Conservation (phyloP, 202 grass and related monocot species). For the Tripidium arundinaceum region DNA sequence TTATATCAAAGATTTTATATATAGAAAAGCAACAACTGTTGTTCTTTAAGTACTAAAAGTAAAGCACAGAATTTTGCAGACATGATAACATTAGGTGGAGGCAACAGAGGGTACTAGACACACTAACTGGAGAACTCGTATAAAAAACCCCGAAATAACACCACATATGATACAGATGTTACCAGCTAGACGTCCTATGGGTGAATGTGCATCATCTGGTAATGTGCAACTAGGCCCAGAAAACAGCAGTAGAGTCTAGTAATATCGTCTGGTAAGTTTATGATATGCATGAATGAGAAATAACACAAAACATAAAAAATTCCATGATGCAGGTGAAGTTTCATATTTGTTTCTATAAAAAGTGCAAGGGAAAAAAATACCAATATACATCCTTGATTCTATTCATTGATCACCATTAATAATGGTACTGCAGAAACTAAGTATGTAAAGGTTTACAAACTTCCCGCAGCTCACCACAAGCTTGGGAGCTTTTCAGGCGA, state of each 20-base stretch:
- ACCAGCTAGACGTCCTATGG: not conserved
- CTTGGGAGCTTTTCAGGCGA: too few species aligned
- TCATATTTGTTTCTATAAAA: not conserved
- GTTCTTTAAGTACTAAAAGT: slow-evolving; percentile 13
- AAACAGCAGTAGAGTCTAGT: not conserved
- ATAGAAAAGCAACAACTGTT: not conserved
- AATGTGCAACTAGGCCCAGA: not conserved
- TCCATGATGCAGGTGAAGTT: not conserved
- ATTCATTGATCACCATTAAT: not conserved
- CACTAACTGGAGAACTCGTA: not conserved
- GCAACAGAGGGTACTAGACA: not conserved
- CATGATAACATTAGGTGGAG: not conserved
- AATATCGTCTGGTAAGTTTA: not conserved
- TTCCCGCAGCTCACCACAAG: too few species aligned
- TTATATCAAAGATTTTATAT: not conserved
- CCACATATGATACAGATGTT: slow-evolving; percentile 11
- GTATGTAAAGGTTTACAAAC: not conserved
- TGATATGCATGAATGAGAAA: not conserved
- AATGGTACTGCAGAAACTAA: not conserved
- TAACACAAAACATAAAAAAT: not conserved
- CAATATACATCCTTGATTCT: not conserved
- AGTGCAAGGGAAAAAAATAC: not conserved
- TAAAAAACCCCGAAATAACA: not conserved
- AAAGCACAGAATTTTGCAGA: not conserved
- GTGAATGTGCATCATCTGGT: not conserved